Percentiles rank a stretch among this genome's conserved stretches.
phyloP scores from a whole-genome alignment of 2,329 filamentous ascomycete genomes.

The Chaetomium globosum region DNA sequence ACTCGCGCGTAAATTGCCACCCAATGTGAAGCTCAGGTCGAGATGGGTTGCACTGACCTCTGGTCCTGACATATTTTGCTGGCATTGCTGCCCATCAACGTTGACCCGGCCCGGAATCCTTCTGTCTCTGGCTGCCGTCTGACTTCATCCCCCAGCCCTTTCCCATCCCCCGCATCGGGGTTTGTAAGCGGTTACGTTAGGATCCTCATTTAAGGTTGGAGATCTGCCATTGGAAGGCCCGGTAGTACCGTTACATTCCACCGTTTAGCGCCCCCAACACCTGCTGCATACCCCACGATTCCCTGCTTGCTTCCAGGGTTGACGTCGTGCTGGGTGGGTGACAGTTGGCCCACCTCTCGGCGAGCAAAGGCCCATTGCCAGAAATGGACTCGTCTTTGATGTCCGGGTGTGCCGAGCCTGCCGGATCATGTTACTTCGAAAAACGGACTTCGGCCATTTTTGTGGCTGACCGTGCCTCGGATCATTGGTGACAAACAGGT shows the following conservation, averaged over 20 bases:
- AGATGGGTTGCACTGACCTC: conserved; percentile 9
- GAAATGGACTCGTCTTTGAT: neutral
- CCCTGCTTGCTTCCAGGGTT: conserved; percentile 3
- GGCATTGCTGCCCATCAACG: neutral
- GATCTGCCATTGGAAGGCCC: conserved; percentile 12
- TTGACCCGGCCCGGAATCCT: neutral
- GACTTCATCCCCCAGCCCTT: neutral
- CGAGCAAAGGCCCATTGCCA: neutral
- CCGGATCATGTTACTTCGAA: neutral
- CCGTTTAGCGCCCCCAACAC: neutral
- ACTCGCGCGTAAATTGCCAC: conserved; percentile 4
- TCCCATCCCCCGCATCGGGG: conserved; percentile 4
- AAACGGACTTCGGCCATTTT: neutral
- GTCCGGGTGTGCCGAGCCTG: neutral
- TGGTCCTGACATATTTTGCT: neutral
- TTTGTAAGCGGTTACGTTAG: conserved; percentile 24
- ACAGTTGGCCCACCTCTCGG: conserved; percentile 1
- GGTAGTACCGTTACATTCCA: conserved; percentile 7
- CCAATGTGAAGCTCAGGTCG: neutral
- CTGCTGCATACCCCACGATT: neutral
- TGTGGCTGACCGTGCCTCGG: neutral
- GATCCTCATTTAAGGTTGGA: conserved; percentile 2
- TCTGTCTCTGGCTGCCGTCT: neutral
- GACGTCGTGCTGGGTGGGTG: conserved; percentile 9
- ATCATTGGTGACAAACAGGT: neutral